phyloP scores from a whole-genome alignment of 192 early-diverging fungal species.

The Spizellomyces sp. region DNA sequence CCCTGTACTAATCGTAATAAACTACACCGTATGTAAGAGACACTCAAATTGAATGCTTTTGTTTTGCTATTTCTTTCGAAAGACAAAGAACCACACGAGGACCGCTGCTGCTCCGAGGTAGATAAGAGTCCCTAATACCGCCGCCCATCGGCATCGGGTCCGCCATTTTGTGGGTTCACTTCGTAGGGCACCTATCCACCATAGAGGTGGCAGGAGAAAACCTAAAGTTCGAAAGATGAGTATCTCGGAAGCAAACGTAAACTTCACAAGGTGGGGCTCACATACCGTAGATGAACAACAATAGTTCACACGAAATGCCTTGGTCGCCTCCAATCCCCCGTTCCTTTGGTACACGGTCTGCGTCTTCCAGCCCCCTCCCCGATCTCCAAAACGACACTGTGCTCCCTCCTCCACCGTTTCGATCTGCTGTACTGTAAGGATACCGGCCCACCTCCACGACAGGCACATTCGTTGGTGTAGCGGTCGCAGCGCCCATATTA shows the following conservation, averaged over 20 bases:
- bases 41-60: not conserved
- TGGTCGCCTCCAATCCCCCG: not conserved
- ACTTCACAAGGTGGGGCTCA: not conserved
- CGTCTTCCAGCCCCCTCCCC: not conserved
- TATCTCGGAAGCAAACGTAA: not conserved
- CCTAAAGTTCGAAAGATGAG: constrained; percentile 11
- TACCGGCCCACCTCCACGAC: not conserved
- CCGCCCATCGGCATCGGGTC: constrained; percentile 7
- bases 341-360: not conserved
- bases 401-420: not conserved
- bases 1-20: too few relatives aligned
- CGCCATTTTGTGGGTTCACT: constrained; percentile 17
- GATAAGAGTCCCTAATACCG: constrained; percentile 25
- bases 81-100: constrained; percentile 26
- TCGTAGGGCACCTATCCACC: constrained; percentile 27
- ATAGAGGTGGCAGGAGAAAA: constrained; percentile 26
- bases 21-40: not conserved
- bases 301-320: constrained; percentile 15
- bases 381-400: constrained; percentile 19
- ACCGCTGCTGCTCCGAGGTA: constrained; percentile 8
- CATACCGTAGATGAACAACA: constrained; percentile 29
- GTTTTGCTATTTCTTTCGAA: not conserved
- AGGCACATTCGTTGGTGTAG: not conserved
- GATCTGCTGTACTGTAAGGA: not conserved
- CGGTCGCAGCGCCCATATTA: constrained; percentile 30